Conservation (phyloP, 192 early-diverging fungal genomes). For the Paraglomus brasilianum region DNA sequence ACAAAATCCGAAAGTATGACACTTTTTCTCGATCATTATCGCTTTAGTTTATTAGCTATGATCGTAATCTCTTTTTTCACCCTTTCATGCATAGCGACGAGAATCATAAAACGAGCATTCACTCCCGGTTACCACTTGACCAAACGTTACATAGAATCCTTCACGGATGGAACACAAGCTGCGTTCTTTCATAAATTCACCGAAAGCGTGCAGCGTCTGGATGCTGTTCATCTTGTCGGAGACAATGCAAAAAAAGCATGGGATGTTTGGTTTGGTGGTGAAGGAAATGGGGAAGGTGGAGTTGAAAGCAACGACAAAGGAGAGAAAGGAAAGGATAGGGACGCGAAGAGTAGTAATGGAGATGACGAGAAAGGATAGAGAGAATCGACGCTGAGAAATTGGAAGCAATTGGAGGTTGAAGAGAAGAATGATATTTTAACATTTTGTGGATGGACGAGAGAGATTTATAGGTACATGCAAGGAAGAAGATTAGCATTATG, state of each 20-base stretch:
- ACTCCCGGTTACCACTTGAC: constrained; percentile 35
- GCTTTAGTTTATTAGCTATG: not conserved
- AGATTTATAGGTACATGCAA: too few relatives aligned
- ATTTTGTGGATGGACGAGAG: too few relatives aligned
- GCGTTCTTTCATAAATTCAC: constrained; percentile 42
- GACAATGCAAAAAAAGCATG: constrained; percentile 33
- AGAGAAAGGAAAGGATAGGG: not conserved
- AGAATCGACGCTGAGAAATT: too few relatives aligned
- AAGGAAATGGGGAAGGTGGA: not conserved
- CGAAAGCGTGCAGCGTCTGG: constrained; percentile 39
- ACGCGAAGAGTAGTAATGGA: not conserved
- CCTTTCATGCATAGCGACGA: constrained; percentile 24
- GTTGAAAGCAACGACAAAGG: not conserved
- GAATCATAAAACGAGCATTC: constrained; percentile 35
- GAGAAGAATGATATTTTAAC: too few relatives aligned
- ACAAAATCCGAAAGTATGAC: constrained; percentile 34
- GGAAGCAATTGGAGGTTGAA: too few relatives aligned
- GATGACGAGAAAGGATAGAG: not conserved
- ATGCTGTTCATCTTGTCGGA: constrained; percentile 40
- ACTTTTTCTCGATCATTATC: not conserved
- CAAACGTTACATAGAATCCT: constrained; percentile 39
- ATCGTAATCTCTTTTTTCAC: not conserved
- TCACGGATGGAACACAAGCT: constrained; percentile 44
- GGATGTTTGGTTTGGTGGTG: constrained; percentile 24
- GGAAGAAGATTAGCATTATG: too few relatives aligned